A percentile compares a stretch with the other conserved stretches of the same genome.
Conservation (phyloP, 1,139 yeast genomes). For the Casaregolazyma lundiana region DNA sequence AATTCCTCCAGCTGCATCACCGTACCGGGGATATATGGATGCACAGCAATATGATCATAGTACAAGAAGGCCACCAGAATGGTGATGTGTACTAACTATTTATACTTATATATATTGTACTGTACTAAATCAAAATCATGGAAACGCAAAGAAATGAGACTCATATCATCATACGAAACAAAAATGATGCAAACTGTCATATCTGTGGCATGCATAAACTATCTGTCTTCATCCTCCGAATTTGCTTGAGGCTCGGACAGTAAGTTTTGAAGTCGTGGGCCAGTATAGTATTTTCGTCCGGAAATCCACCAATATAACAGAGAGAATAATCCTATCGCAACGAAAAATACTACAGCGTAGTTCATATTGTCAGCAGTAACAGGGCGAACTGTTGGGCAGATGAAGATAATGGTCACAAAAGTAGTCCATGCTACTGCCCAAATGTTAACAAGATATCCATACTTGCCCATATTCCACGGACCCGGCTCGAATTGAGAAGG, state of each 20-base stretch:
- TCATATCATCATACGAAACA: slow-evolving; percentile 1
- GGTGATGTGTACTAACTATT: slow-evolving; percentile 1
- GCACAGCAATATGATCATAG: slow-evolving; percentile 10
- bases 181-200: not conserved
- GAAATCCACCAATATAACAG: slow-evolving; percentile 21
- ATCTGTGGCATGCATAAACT: not conserved
- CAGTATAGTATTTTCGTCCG: slow-evolving; percentile 21
- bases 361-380: slow-evolving; percentile 62
- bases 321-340: slow-evolving; percentile 38
- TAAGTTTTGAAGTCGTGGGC: slow-evolving; percentile 14
- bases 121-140: not conserved
- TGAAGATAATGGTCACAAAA: slow-evolving; percentile 39
- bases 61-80: slow-evolving; percentile 12
- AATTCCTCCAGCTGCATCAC: slow-evolving; percentile 17
- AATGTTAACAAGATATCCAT: slow-evolving; percentile 50
- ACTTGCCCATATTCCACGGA: slow-evolving; percentile 62
- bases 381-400: slow-evolving; percentile 63
- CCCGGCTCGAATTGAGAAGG: slow-evolving; percentile 53
- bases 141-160: not conserved
- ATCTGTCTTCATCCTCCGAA: not conserved
- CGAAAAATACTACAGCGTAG: slow-evolving; percentile 66
- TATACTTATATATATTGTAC: not conserved
- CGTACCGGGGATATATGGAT: slow-evolving; percentile 12
- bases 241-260: slow-evolving; percentile 3
- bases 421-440: slow-evolving; percentile 42